A percentile compares a stretch with the other conserved stretches of the same genome.
Conservation (phyloP, 495 filamentous ascomycete genomes). For the Penicillium subrubescens region DNA sequence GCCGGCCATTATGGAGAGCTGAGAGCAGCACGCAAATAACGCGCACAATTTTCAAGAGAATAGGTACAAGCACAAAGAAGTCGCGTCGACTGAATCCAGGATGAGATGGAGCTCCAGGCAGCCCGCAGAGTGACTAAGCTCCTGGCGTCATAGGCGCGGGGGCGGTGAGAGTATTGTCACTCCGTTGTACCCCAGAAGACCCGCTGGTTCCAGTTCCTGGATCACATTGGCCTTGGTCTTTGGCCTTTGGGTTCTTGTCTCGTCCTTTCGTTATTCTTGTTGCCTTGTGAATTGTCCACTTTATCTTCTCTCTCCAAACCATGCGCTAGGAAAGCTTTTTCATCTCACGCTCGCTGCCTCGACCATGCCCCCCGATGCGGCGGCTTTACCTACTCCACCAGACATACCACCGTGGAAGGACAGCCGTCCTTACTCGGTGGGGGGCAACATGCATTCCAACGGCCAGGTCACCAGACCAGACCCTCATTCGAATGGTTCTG, state of each 20-base stretch:
- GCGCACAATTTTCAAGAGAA: slow-evolving; percentile 2
- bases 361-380: slow-evolving; percentile 50
- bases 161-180: slow-evolving; percentile 32
- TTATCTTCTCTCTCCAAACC: slow-evolving; percentile 4
- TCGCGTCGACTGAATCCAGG: slow-evolving; percentile 11
- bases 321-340: slow-evolving; percentile 30
- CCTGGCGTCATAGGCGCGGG: slow-evolving; percentile 38
- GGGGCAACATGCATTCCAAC: slow-evolving; percentile 35
- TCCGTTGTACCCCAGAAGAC: slow-evolving; percentile 28
- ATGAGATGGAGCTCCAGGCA: slow-evolving; percentile 29
- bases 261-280: slow-evolving; percentile 17
- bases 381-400: slow-evolving; percentile 44
- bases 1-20: slow-evolving; percentile 69
- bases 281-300: slow-evolving; percentile 2
- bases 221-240: background rate
- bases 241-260: background rate
- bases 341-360: slow-evolving; percentile 18
- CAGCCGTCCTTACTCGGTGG: slow-evolving; percentile 32
- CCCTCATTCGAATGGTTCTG: slow-evolving; percentile 30
- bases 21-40: slow-evolving; percentile 2
- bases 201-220: slow-evolving; percentile 23
- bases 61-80: background rate
- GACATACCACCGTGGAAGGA: slow-evolving; percentile 42
- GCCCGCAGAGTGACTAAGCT: slow-evolving; percentile 31
- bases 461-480: slow-evolving; percentile 28